Conservation (phyloP, 1,284 basidiomycete species). For the Sporisorium scitamineum region DNA sequence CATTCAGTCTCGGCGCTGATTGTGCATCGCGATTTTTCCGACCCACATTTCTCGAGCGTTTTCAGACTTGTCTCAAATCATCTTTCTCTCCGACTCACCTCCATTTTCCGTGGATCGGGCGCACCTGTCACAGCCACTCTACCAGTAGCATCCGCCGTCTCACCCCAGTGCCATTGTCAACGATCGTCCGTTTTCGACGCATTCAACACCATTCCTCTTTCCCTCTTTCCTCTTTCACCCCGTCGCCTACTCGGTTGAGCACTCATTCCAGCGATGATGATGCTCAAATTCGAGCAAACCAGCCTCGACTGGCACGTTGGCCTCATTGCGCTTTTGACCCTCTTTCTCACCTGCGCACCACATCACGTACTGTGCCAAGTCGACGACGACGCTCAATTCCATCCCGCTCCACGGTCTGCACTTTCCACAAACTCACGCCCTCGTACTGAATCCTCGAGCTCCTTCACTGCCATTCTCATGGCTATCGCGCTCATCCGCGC, state of each 20-base stretch:
- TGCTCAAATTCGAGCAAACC: not conserved
- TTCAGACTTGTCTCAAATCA: not conserved
- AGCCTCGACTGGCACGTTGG: not conserved
- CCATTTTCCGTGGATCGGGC: not conserved
- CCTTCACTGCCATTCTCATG: constrained; percentile 1
- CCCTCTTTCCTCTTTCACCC: no score
- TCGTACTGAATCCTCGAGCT: not conserved
- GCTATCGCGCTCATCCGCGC: constrained; percentile 8
- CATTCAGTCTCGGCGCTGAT: no score
- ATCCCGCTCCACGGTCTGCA: not conserved
- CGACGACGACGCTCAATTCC: not conserved
- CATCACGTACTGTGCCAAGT: not conserved
- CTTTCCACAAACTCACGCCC: not conserved
- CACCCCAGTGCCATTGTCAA: not conserved
- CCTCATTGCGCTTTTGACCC: not conserved
- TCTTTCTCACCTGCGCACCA: not conserved
- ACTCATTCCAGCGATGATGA: not conserved
- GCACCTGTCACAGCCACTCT: not conserved
- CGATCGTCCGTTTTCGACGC: no score
- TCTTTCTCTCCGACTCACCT: not conserved
- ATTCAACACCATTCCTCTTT: not conserved
- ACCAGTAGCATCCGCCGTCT: no score
- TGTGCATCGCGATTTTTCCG: not conserved
- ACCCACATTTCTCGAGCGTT: not conserved
- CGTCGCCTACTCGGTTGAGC: not conserved